A percentile compares a stretch with the other conserved stretches of the same genome.
Conservation (phyloP, 768 basidiomycete species). For the Suillus americanus region DNA sequence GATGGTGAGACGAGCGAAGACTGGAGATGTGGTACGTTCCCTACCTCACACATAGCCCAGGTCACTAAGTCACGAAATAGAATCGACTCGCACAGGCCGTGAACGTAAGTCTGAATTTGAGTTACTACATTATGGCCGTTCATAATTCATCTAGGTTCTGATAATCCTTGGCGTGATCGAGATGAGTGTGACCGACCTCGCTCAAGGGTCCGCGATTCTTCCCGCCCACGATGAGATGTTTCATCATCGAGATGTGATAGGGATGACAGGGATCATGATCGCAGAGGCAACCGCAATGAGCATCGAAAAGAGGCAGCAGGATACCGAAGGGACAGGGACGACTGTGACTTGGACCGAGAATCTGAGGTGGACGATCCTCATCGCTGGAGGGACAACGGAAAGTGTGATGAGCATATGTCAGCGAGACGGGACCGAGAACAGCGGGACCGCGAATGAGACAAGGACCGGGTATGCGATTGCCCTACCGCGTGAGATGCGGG, state of each 20-base stretch:
- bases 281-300: slow-evolving; percentile 36
- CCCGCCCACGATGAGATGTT: slow-evolving; percentile 56
- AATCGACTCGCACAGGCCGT: slow-evolving; percentile 49
- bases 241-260: slow-evolving; percentile 49
- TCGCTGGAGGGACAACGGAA: slow-evolving; percentile 82
- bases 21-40: slow-evolving; percentile 75
- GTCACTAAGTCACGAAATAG: slow-evolving; percentile 37
- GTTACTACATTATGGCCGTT: slow-evolving; percentile 1
- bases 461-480: slow-evolving; percentile 44
- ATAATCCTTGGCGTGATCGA: slow-evolving; percentile 54
- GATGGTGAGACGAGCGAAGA: slow-evolving; percentile 76
- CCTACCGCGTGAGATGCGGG: slow-evolving; percentile 47
- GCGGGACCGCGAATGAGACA: slow-evolving; percentile 29
- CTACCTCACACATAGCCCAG: slow-evolving; percentile 14
- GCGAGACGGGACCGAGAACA: slow-evolving; percentile 56
- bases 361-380: slow-evolving; percentile 65
- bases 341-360: slow-evolving; percentile 46
- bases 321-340: slow-evolving; percentile 32
- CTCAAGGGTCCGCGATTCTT: slow-evolving; percentile 64
- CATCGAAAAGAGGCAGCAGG: slow-evolving; percentile 9
- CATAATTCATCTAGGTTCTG: slow-evolving; percentile 40
- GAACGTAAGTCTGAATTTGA: slow-evolving; percentile 49
- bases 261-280: slow-evolving; percentile 30
- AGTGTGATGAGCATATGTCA: slow-evolving; percentile 72
- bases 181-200: slow-evolving; percentile 65